A percentile compares a stretch with the other conserved stretches of the same genome.
These are phyloP conservation scores for Globisporangium nodosum DNA, from an alignment of 352 stramenopile species.

Conservation along the genomic window DNA sequence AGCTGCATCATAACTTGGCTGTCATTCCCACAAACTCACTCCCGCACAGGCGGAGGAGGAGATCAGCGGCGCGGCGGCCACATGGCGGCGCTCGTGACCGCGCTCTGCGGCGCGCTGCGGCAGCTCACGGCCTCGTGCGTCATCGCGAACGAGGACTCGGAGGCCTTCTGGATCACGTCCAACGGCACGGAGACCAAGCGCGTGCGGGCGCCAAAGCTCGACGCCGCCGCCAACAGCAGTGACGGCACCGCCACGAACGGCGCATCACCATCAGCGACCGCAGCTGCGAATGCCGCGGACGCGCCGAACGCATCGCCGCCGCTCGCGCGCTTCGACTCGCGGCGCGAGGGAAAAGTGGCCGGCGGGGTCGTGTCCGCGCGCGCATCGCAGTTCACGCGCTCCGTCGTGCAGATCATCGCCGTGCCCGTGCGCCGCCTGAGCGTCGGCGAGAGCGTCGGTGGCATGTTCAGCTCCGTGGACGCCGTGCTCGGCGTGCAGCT, in stretches of 20 bases:
- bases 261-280: background rate
- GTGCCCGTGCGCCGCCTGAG: conserved; percentile 32
- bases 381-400: conserved; percentile 32
- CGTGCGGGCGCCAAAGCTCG: conserved; percentile 7
- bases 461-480: conserved; percentile 49
- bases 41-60: background rate
- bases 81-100: conserved; percentile 19
- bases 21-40: conserved; percentile 1
- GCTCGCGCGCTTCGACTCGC: conserved; percentile 10
- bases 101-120: conserved; percentile 38
- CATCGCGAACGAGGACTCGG: conserved; percentile 25
- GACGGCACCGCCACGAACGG: background rate
- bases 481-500: conserved; percentile 49
- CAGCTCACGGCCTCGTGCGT: conserved; percentile 32
- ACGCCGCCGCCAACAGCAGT: background rate
- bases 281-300: background rate
- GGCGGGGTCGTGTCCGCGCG: conserved; percentile 11
- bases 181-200: conserved; percentile 22
- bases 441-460: conserved; percentile 18
- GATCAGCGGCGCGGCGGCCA: background rate
- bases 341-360: conserved; percentile 10
- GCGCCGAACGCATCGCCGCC: background rate
- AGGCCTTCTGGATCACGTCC: conserved; percentile 18
- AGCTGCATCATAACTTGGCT: background rate
- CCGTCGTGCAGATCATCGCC: conserved; percentile 42